Evolutionary conservation across 345 rosid species (phyloP), one percentile per base, ranked within the genome.

Genomic region (Streptanthus diversifolius): DNA sequence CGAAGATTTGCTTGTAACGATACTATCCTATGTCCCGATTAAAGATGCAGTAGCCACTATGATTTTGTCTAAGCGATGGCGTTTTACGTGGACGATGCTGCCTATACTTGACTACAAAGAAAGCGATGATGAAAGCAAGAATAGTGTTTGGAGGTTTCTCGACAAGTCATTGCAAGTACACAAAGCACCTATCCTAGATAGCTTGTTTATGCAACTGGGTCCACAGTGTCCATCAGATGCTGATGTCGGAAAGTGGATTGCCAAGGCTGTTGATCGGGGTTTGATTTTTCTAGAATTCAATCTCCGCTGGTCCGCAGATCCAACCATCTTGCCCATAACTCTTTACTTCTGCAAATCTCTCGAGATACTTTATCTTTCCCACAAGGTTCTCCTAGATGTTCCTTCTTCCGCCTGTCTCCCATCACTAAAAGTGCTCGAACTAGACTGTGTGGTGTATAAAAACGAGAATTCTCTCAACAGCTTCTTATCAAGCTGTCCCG

Each of bases 361-460:
- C 14, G 0, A 1, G 60, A 3, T 8, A 2, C 22, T 55, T 5
- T 4, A 3, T 7, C 60, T 55, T 37, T 55, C 39, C 11, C 60
- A 17, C 60, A 30, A 55, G 60, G 30, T 55, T 17, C 39, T 55
- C 5, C 22, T 69, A 45, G 44, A 69, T 69, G 3, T 32, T 6
- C 65, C 73, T 57, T 32, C 47, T 70, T 33, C 66, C 25, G 24
- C 37, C 15, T 69, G 10, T 24, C 65, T 69, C 56, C 66, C 66
- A 32, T 43, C 44, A 0, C 73, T 69, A 2, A 0, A 1, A 5
- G 0, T 0, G 0, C 65, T 56, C 7, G 0, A n/a, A 5, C 15
- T 69, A 8, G 0, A 0, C 22, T 14, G 0, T 68, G 64, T 56
- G 30, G 55, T 56, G 19, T 56, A 69, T 69, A 32, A 69, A 69